Conservation (phyloP, 306 rosid genomes). For the Clitoria ternatea region DNA sequence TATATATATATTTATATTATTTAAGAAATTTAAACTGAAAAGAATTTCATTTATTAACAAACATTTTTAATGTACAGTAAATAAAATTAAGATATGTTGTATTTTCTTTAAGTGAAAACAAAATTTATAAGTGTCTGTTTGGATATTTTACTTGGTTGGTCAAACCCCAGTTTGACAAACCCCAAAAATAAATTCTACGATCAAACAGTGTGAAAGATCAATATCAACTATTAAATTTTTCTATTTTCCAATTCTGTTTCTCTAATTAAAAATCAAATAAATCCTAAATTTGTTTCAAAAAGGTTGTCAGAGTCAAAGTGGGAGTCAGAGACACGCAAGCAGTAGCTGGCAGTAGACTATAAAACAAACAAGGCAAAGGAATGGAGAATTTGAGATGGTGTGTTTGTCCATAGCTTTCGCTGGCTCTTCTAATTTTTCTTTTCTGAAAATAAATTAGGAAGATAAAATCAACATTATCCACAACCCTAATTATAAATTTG, state of each 20-base stretch:
- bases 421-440: not conserved
- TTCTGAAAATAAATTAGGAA: not conserved
- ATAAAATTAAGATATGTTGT: not conserved
- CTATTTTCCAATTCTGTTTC: too few relatives aligned
- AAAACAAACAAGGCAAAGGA: not conserved
- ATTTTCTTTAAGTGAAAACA: too few relatives aligned
- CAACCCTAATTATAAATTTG: not conserved
- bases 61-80: not conserved
- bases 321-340: constrained; percentile 11
- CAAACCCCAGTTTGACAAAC: too few relatives aligned
- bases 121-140: too few relatives aligned
- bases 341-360: constrained; percentile 8
- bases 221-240: too few relatives aligned
- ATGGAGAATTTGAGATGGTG: not conserved
- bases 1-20: not conserved
- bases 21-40: not conserved
- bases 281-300: not conserved
- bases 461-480: not conserved
- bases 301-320: not conserved
- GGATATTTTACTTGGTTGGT: too few relatives aligned
- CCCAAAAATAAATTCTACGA: too few relatives aligned
- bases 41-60: not conserved
- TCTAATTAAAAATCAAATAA: too few relatives aligned
- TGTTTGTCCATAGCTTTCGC: not conserved
- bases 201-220: too few relatives aligned